Evolutionary conservation across 768 basidiomycete genomes (phyloP).

Genomic region (Kwoniella bestiolae): DNA sequence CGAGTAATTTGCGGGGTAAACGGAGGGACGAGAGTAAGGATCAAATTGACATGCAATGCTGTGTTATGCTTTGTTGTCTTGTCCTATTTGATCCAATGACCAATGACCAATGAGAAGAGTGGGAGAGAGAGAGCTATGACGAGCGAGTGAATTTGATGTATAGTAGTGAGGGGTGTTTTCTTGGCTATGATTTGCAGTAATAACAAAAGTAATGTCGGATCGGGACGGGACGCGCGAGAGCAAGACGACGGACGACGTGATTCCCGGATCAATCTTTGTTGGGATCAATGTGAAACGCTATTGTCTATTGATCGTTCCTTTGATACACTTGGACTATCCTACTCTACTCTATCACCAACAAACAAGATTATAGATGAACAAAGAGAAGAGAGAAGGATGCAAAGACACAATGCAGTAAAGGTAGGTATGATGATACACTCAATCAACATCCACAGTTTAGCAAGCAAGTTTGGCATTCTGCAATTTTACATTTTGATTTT

Average conservation of each 20-base stretch:
- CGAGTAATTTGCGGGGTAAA: neutral
- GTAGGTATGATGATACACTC: too few species aligned
- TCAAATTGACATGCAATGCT: neutral
- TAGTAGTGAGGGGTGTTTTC: neutral
- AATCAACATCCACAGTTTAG: too few species aligned
- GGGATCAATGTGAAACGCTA: neutral
- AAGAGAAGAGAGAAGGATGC: too few species aligned
- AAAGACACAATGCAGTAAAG: too few species aligned
- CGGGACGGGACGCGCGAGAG: constrained; percentile 4
- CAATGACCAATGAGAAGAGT: neutral
- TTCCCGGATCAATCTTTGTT: too few species aligned
- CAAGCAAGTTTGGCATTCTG: too few species aligned
- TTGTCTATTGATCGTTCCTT: neutral
- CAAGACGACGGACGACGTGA: neutral
- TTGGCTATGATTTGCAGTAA: neutral
- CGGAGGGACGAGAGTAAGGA: neutral
- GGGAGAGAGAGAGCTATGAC: neutral
- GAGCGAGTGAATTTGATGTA: neutral
- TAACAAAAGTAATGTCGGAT: constrained; percentile 1
- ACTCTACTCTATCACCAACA: neutral
- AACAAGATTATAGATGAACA: too few species aligned
- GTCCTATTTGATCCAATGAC: neutral
- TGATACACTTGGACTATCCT: neutral
- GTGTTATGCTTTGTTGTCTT: neutral
- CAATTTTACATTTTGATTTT: too few species aligned